Evolutionary conservation across 805 yeast species (phyloP).

Genomic region (Metschnikowia koreensis): DNA sequence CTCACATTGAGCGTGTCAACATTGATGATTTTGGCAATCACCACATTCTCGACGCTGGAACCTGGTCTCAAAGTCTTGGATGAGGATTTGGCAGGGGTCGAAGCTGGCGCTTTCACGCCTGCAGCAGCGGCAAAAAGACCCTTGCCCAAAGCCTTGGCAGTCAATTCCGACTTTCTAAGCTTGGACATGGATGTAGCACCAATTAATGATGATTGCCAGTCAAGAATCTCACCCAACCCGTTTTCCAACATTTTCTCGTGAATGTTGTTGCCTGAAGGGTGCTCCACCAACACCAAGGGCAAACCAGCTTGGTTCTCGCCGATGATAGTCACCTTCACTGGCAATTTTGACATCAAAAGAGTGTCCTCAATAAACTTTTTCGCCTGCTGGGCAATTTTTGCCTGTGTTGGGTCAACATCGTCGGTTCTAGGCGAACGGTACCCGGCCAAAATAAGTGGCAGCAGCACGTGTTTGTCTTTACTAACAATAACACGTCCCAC

Average conservation of each 20-base stretch:
- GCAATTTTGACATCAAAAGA: slow-evolving; percentile 58
- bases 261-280: slow-evolving; percentile 74
- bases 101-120: slow-evolving; percentile 17
- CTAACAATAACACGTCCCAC: slow-evolving; percentile 54
- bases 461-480: slow-evolving; percentile 50
- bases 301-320: slow-evolving; percentile 65
- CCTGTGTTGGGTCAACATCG: slow-evolving; percentile 30
- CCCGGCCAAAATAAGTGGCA: slow-evolving; percentile 71
- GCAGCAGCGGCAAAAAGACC: slow-evolving; percentile 54
- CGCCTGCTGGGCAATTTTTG: slow-evolving; percentile 58
- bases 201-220: slow-evolving; percentile 71
- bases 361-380: slow-evolving; percentile 61
- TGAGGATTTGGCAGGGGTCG: slow-evolving; percentile 6
- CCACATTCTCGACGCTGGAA: slow-evolving; percentile 47
- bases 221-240: slow-evolving; percentile 74
- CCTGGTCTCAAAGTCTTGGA: slow-evolving; percentile 40
- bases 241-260: slow-evolving; percentile 62
- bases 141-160: slow-evolving; percentile 57
- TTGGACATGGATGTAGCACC: slow-evolving; percentile 63
- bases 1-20: slow-evolving; percentile 66
- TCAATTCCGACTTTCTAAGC: slow-evolving; percentile 62
- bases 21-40: slow-evolving; percentile 59
- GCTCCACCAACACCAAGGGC: slow-evolving; percentile 56
- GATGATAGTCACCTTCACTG: slow-evolving; percentile 49
- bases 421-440: slow-evolving; percentile 69